A percentile compares a stretch with the other conserved stretches of the same genome.
phyloP scores from a whole-genome alignment of 2,329 filamentous ascomycete species.

The Fusarium goolgardi region DNA sequence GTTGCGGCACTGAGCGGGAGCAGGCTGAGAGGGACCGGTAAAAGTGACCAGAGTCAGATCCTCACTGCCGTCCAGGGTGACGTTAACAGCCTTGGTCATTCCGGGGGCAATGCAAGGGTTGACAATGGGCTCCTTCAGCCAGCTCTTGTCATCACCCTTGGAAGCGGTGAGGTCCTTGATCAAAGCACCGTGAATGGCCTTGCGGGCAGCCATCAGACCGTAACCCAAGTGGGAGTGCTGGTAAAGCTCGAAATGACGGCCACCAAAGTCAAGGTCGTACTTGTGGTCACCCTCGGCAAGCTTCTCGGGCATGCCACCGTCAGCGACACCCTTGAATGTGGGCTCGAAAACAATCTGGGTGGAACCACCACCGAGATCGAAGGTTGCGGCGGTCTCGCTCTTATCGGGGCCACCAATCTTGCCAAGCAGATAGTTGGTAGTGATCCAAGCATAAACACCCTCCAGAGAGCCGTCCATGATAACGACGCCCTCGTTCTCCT shows the following conservation, averaged over 20 bases:
- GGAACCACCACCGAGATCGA: slow-evolving; percentile 95
- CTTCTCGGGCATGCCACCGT: slow-evolving; percentile 85
- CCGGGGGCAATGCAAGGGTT: slow-evolving; percentile 91
- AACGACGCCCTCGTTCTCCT: slow-evolving; percentile 85
- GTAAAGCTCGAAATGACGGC: slow-evolving; percentile 91
- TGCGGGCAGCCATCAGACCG: slow-evolving; percentile 93
- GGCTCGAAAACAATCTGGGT: slow-evolving; percentile 99
- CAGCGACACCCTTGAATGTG: slow-evolving; percentile 79
- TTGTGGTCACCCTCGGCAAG: slow-evolving; percentile 94
- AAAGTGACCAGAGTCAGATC: slow-evolving; percentile 78
- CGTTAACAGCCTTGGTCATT: slow-evolving; percentile 77
- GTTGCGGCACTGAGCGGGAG: slow-evolving; percentile 87
- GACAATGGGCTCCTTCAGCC: slow-evolving; percentile 76
- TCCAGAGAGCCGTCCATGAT: slow-evolving; percentile 99
- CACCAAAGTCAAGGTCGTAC: slow-evolving; percentile 90
- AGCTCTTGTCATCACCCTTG: slow-evolving; percentile 70
- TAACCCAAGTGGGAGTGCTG: slow-evolving; percentile 98
- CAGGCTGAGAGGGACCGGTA: slow-evolving; percentile 80
- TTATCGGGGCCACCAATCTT: slow-evolving; percentile 96
- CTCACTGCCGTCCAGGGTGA: slow-evolving; percentile 74
- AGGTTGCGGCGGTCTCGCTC: slow-evolving; percentile 90
- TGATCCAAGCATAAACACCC: slow-evolving; percentile 99
- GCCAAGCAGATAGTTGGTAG: slow-evolving; percentile 96
- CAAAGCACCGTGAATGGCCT: slow-evolving; percentile 82
- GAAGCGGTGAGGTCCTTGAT: slow-evolving; percentile 73